phyloP scores from a whole-genome alignment of 2,329 filamentous ascomycete genomes.

The Aureobasidium sp. region DNA sequence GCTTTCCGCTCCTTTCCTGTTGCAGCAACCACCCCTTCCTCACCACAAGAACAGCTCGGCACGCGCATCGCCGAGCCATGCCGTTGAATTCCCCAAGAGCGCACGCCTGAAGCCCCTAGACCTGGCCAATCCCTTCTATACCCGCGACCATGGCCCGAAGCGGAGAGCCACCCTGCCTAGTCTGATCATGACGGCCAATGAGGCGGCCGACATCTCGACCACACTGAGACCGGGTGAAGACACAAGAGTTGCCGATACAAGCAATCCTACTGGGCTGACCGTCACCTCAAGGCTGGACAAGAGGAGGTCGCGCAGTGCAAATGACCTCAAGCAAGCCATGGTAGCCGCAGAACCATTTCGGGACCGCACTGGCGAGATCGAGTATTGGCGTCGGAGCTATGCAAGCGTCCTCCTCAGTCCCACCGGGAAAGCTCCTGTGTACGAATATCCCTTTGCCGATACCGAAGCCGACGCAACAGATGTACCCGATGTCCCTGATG shows the following conservation, averaged over 20 bases:
- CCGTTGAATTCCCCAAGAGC: slow-evolving; percentile 32
- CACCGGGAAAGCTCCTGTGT: slow-evolving; percentile 19
- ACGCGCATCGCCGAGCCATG: slow-evolving; percentile 29
- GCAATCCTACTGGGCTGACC: slow-evolving; percentile 15
- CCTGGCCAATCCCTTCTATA: slow-evolving; percentile 28
- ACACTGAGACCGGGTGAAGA: slow-evolving; percentile 10
- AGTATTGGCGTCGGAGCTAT: slow-evolving; percentile 31
- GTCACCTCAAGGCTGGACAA: slow-evolving; percentile 21
- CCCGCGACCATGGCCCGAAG: slow-evolving; percentile 15
- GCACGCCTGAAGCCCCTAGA: slow-evolving; percentile 30
- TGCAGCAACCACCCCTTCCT: slow-evolving; percentile 10
- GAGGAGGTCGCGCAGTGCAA: slow-evolving; percentile 30
- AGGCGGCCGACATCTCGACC: slow-evolving; percentile 20
- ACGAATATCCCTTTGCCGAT: not conserved
- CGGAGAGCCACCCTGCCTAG: slow-evolving; percentile 27
- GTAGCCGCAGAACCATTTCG: slow-evolving; percentile 20
- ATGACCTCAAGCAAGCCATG: slow-evolving; percentile 24
- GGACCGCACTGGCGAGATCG: slow-evolving; percentile 31
- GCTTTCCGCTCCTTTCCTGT: slow-evolving; percentile 21
- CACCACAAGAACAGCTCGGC: not conserved
- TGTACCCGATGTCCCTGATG: not conserved
- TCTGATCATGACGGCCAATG: slow-evolving; percentile 23
- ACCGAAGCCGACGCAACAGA: not conserved
- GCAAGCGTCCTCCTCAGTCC: slow-evolving; percentile 25
- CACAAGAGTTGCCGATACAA: slow-evolving; percentile 10